Evolutionary conservation across 176 grass and related monocot genomes (phyloP).

Genomic region (Phyllostachys edulis): DNA sequence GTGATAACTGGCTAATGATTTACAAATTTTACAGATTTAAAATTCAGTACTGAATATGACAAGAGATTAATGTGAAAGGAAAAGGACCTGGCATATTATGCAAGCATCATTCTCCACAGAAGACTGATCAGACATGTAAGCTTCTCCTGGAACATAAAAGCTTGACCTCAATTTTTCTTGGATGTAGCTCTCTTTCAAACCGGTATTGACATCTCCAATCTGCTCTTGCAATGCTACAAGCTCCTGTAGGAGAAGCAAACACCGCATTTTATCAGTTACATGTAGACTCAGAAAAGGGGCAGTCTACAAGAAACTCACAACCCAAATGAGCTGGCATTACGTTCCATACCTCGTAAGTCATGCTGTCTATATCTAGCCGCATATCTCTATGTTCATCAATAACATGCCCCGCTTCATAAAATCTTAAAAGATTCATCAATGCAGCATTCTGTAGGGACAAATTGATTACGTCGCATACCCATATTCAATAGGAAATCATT

Average conservation of each 20-base stretch:
- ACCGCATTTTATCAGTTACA: constrained; percentile 14
- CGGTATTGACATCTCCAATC: constrained; percentile 62
- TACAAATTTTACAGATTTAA: not conserved
- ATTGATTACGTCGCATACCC: constrained; percentile 9
- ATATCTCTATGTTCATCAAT: constrained; percentile 62
- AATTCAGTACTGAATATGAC: not conserved
- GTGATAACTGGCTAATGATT: not conserved
- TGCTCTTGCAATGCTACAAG: constrained; percentile 68
- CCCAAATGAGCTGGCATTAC: not conserved
- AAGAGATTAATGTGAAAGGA: constrained; percentile 26
- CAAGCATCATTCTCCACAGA: constrained; percentile 55
- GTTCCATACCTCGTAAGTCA: constrained; percentile 60
- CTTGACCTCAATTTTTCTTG: constrained; percentile 43
- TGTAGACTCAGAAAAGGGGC: not conserved
- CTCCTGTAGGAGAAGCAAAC: constrained; percentile 39
- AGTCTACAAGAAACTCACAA: not conserved
- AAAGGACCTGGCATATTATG: constrained; percentile 66
- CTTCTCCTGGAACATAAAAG: constrained; percentile 20
- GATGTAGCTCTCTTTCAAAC: constrained; percentile 60
- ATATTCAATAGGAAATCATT: constrained; percentile 22
- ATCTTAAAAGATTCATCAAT: constrained; percentile 19
- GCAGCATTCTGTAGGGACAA: constrained; percentile 28
- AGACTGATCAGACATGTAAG: constrained; percentile 30
- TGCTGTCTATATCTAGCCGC: constrained; percentile 59
- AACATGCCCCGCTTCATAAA: constrained; percentile 38